phyloP scores from a whole-genome alignment of 2,329 filamentous ascomycete genomes.

The Rhynchosporium secalis region DNA sequence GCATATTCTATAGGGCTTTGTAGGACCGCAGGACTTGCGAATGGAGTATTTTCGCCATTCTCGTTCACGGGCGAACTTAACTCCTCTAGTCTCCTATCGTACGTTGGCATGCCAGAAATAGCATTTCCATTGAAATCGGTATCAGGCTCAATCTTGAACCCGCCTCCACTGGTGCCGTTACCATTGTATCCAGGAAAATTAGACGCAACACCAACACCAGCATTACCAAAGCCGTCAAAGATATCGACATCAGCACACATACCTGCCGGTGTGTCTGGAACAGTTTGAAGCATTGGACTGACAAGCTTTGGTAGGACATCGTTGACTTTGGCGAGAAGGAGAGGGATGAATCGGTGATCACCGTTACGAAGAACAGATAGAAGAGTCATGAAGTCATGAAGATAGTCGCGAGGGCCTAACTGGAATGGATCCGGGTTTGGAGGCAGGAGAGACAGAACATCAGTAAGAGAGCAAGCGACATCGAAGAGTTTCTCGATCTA shows the following conservation, averaged over 20 bases:
- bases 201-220: conserved; percentile 51
- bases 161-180: conserved; percentile 32
- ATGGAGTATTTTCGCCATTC: conserved; percentile 29
- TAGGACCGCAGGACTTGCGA: conserved; percentile 32
- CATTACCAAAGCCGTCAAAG: conserved; percentile 65
- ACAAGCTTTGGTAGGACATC: conserved; percentile 66
- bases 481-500: conserved; percentile 78
- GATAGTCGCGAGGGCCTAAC: conserved; percentile 69
- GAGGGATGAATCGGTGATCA: conserved; percentile 72
- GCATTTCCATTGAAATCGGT: conserved; percentile 27
- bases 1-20: conserved; percentile 35
- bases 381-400: conserved; percentile 67
- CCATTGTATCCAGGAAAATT: conserved; percentile 35
- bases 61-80: conserved; percentile 31
- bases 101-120: conserved; percentile 28
- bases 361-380: conserved; percentile 72
- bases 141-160: conserved; percentile 37
- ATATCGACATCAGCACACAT: conserved; percentile 52
- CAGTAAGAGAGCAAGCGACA: conserved; percentile 69
- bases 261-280: conserved; percentile 52
- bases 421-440: conserved; percentile 62
- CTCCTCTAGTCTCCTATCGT: conserved; percentile 36
- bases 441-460: conserved; percentile 68
- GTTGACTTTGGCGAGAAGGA: conserved; percentile 73
- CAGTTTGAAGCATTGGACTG: conserved; percentile 60